Evolutionary conservation across 106 monocot species (phyloP), one percentile per base, ranked within the genome.

Genomic region (Xerophyta viscosa): DNA sequence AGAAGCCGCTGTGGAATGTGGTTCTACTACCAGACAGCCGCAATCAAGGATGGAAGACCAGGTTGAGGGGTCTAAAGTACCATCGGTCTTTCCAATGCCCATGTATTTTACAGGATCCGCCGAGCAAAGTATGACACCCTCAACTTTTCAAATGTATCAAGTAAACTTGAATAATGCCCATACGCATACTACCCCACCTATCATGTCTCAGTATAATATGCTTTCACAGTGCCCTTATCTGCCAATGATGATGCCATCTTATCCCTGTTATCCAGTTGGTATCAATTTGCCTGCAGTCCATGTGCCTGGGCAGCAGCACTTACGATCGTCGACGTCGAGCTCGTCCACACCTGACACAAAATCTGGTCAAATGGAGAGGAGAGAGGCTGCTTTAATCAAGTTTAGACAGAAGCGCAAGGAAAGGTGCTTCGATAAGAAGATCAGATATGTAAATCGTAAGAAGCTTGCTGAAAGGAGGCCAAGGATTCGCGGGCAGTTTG

Each of bases 401-500:
- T 86, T 86, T 50, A 79, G 72, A 68, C 68, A 48, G 48, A 85
- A 85, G 62, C 71, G 69, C 17, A 84, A 85, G 20, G 85, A 76
- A 24, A 43, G 76, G 22, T 85, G 79, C 46, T 85, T 80, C 45
- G 79, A 76, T 42, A 86, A 86, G 62, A 86, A 80, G 58, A 73
- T 86, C 28, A 68, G 86, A 54, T 86, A 86, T 50, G 54, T 79
- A 19, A 85, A 79, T 41, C 56, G 80, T 7, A 72, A 80, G 59
- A 61, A 26, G n/a, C 67, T 86, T 48, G 86, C 86, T 36, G 86
- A 86, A 42, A 80, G 66, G 23, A 68, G 84, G 63, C 84, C 75
- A 7, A 65, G 84, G 41, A 72, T 85, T 29, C 71, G 75, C 18
- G 84, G 84, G 23, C 84, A 85, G 57, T 85, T 85, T 71, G 84